These are phyloP conservation scores for Uronychia setigera DNA, from an alignment of 73 alveolate species.

Conservation along the genomic window DNA sequence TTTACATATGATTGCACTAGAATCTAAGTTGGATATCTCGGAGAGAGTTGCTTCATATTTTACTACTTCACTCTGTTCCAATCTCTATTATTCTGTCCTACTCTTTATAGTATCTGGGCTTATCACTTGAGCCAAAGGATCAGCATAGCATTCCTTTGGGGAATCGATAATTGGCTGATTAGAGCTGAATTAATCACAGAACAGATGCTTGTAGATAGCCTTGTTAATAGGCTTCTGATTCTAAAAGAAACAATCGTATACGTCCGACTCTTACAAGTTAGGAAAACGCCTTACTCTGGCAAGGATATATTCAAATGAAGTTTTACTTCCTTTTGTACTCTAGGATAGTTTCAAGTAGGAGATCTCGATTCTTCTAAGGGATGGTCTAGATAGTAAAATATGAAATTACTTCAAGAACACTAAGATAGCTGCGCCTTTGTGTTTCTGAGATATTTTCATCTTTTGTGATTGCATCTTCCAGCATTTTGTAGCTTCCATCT, in stretches of 20 bases:
- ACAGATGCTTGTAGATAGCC: conserved; percentile 50
- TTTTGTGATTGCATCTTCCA: background rate
- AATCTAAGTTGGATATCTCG: no score
- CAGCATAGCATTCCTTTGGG: no score
- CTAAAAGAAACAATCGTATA: conserved; percentile 56
- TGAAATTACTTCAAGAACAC: background rate
- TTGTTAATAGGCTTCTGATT: conserved; percentile 64
- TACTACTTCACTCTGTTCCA: no score
- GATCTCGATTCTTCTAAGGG: background rate
- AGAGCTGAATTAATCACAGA: no score
- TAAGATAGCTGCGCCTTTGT: background rate
- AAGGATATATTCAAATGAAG: conserved; percentile 54
- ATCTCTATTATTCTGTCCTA: no score
- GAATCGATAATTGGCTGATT: no score
- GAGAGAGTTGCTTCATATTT: no score
- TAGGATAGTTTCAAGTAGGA: background rate
- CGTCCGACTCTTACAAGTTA: conserved; percentile 13
- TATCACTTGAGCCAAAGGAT: no score
- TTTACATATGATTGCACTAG: no score
- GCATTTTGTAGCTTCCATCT: background rate
- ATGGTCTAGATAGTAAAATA: background rate
- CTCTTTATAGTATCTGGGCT: no score
- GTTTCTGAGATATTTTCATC: background rate
- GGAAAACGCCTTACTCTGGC: conserved; percentile 14
- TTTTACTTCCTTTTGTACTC: conserved; percentile 31